These are phyloP conservation scores for Candida fluviatilis DNA, from an alignment of 805 yeast genomes.

Conservation along the genomic window DNA sequence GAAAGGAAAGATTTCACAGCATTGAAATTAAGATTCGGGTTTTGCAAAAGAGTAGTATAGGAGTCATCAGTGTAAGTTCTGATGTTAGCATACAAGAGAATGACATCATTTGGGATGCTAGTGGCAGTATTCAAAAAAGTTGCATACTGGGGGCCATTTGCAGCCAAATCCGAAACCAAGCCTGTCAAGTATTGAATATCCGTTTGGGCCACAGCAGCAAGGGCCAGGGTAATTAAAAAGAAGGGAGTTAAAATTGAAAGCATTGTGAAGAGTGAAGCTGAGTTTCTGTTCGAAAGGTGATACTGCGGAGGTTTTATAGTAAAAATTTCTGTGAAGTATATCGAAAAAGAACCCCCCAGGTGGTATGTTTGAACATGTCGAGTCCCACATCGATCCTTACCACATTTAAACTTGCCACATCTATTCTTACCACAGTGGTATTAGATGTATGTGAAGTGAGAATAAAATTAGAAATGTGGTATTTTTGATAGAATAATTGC, in stretches of 20 bases:
- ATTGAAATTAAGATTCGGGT: neutral
- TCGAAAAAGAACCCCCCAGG: too few relatives aligned
- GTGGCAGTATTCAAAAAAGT: neutral
- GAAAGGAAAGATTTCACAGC: neutral
- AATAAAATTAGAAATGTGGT: neutral
- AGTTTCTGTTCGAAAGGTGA: too few relatives aligned
- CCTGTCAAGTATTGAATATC: neutral
- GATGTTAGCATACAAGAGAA: neutral
- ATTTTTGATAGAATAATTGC: neutral
- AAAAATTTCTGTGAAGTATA: too few relatives aligned
- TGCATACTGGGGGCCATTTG: neutral
- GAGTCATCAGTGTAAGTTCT: slow-evolving; percentile 1
- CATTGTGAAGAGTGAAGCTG: too few relatives aligned
- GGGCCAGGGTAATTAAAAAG: neutral
- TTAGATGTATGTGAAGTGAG: too few relatives aligned
- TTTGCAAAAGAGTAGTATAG: neutral
- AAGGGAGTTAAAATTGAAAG: neutral
- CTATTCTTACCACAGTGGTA: too few relatives aligned
- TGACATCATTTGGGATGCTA: neutral
- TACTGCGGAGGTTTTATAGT: too few relatives aligned
- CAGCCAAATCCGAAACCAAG: neutral
- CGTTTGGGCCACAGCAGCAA: neutral
- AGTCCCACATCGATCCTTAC: too few relatives aligned
- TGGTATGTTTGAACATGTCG: too few relatives aligned
- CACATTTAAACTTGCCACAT: too few relatives aligned